Percentiles rank a stretch among this genome's conserved stretches.
These are phyloP conservation scores for Hippophae tibetana DNA, from an alignment of 306 rosid genomes.

Conservation along the genomic window DNA sequence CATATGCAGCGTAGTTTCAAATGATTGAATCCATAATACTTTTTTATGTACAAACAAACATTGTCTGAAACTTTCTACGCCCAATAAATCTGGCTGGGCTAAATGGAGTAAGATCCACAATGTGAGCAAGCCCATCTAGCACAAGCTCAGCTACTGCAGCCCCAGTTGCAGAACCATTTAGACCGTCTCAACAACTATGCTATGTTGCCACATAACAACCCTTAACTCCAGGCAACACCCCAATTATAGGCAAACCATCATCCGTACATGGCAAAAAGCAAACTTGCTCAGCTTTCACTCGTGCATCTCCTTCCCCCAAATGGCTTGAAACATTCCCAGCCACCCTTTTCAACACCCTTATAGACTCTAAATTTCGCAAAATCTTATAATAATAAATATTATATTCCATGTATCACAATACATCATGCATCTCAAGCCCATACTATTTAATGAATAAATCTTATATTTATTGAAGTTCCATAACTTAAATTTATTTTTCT, in stretches of 20 bases:
- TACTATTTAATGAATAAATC: too few relatives aligned
- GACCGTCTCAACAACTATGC: constrained; percentile 84
- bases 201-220: constrained; percentile 86
- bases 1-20: not conserved
- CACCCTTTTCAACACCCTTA: constrained; percentile 53
- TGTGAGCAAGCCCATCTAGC: constrained; percentile 47
- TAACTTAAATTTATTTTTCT: too few relatives aligned
- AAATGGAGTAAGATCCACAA: constrained; percentile 63
- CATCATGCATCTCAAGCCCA: too few relatives aligned
- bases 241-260: constrained; percentile 60
- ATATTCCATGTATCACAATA: too few relatives aligned
- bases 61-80: constrained; percentile 13
- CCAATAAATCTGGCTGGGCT: constrained; percentile 61
- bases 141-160: constrained; percentile 83
- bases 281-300: constrained; percentile 77
- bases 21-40: not conserved
- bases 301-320: constrained; percentile 51
- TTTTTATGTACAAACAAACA: not conserved
- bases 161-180: constrained; percentile 91
- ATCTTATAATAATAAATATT: too few relatives aligned
- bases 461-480: too few relatives aligned
- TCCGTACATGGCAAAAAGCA: constrained; percentile 79
- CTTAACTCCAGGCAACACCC: constrained; percentile 50
- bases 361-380: constrained; percentile 39
- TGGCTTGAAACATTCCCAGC: constrained; percentile 70